A percentile compares a stretch with the other conserved stretches of the same genome.
These are phyloP conservation scores for Clausena lansium DNA, from an alignment of 345 rosid genomes.

Conservation along the genomic window DNA sequence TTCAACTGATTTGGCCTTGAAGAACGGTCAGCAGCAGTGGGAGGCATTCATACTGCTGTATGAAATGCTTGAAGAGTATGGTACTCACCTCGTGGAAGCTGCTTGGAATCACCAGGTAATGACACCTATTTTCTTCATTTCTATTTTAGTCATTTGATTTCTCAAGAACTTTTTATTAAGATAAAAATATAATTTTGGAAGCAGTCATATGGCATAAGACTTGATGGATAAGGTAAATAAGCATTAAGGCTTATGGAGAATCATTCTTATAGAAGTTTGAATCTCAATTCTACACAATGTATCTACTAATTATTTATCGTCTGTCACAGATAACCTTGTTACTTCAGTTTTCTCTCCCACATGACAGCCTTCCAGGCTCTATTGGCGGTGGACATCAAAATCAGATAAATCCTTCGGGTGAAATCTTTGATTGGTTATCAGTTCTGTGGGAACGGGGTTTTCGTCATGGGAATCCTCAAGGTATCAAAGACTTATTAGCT, in stretches of 20 bases:
- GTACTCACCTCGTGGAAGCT: conserved; percentile 96
- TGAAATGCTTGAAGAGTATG: conserved; percentile 95
- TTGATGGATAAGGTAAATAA: background rate
- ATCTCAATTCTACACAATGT: conserved; percentile 1
- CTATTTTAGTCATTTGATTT: background rate
- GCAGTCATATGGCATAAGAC: background rate
- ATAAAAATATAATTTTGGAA: background rate
- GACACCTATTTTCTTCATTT: conserved; percentile 8
- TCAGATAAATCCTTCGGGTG: conserved; percentile 32
- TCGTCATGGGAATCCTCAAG: conserved; percentile 87
- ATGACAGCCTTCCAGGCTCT: conserved; percentile 45
- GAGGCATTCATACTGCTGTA: conserved; percentile 79
- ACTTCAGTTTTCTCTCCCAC: conserved; percentile 57
- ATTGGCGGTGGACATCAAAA: conserved; percentile 29
- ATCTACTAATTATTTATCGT: conserved; percentile 21
- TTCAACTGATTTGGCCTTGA: conserved; percentile 44
- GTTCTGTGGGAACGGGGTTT: conserved; percentile 87
- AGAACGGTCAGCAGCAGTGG: conserved; percentile 66
- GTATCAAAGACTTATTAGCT: conserved; percentile 34
- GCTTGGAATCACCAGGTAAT: conserved; percentile 95
- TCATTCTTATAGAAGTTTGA: background rate
- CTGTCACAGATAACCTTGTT: conserved; percentile 63
- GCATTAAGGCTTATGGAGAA: background rate
- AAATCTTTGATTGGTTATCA: conserved; percentile 73
- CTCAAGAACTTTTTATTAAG: background rate